These are phyloP conservation scores for Codiaeum variegatum DNA, from an alignment of 441 rosid species.

Conservation along the genomic window DNA sequence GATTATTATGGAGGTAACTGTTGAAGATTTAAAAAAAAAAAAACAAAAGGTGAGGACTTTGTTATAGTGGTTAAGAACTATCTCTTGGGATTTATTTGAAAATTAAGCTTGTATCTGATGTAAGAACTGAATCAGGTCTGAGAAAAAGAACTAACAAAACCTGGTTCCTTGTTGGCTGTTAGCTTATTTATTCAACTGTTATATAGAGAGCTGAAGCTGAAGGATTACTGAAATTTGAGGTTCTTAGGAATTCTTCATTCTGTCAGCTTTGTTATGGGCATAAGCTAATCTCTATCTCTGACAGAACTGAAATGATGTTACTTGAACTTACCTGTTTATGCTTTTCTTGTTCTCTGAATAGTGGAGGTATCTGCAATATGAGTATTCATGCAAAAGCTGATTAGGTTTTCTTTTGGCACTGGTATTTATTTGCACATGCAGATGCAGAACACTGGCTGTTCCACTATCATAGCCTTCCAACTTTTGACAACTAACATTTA, in stretches of 20 bases:
- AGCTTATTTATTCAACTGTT: background rate
- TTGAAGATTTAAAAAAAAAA: background rate
- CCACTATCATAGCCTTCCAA: no score
- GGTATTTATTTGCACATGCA: background rate
- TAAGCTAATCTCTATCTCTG: background rate
- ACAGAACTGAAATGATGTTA: background rate
- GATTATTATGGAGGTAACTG: background rate
- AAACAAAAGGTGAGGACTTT: background rate
- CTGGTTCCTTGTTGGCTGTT: background rate
- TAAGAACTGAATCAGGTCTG: background rate
- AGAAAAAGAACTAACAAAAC: background rate
- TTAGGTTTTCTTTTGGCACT: background rate
- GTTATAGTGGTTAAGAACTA: background rate
- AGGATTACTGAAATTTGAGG: background rate
- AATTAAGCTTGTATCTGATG: background rate
- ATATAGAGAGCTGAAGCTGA: background rate
- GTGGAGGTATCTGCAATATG: background rate
- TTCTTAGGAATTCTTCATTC: background rate
- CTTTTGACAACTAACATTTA: no score
- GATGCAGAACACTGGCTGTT: no score
- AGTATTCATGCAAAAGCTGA: background rate
- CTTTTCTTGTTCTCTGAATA: background rate
- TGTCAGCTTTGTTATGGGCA: background rate
- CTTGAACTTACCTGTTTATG: background rate
- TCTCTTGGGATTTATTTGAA: background rate